Base-by-base conservation (phyloP, 78 protist genomes). In the Dictyostelium capitatum region DNA sequence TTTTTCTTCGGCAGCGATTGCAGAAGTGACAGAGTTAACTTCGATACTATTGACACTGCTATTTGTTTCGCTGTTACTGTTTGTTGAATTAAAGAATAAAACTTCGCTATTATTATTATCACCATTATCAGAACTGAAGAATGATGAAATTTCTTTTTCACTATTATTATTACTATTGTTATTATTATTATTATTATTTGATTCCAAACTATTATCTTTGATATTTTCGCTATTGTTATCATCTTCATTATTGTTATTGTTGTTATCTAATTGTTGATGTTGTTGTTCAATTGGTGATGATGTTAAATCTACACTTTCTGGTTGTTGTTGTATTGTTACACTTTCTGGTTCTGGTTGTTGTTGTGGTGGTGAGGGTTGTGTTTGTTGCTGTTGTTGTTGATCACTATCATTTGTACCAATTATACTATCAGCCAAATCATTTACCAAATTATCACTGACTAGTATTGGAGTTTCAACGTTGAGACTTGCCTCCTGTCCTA, bases 131-230 rank as follows among this genome's bases (percentile, higher is more conserved):
- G 28, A 23, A 30, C 89, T 65, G 65, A 81, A 81, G 48, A 81
- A 81, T 11, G 89, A 81, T 30, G 89, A 64, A 54, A 70, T 65
- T 46, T 82, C 89, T 56, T 82, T 82, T 50, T 82, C 79, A 51
- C 12, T 43, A 14, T 46, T 25, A 0, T 12, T 65, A 80, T 43
- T 47, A 43, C 43, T 79, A 43, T 19, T 79, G 41, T 59, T 62
- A 32, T 25, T 30, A 78, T 25, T 32, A 6, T 78, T 51, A 56
- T 78, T 78, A 28, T n/a, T 65, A 1, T 77, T 51, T 20, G 43
- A 37, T 37, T 37, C 43, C 43, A 37, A 37, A 32, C 30, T 79
- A 30, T 48, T 67, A 32, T 67, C 32, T 10, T 20, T 37, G 25
- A 10, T 37, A 15, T n/a, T 73, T 17, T 43, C 2, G 50, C 12